Percentiles rank a stretch among this genome's conserved stretches.
Conservation (phyloP, 2,329 filamentous ascomycete genomes). For the Fusarium lateritium region DNA sequence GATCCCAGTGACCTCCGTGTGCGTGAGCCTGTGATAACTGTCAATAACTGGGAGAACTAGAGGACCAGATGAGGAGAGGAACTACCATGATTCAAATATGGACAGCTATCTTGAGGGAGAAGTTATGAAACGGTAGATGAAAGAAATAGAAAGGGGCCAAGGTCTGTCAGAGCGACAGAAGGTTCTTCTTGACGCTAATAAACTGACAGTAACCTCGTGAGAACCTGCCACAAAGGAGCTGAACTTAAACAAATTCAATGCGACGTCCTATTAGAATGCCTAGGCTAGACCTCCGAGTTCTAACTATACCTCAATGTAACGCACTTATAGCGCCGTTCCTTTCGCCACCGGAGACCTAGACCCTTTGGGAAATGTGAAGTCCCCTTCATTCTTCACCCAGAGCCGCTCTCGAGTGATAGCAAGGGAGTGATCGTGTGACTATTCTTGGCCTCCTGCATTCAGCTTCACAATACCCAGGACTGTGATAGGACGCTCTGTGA, state of each 20-base stretch:
- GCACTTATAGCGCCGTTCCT: slow-evolving; percentile 16
- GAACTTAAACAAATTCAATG: slow-evolving; percentile 16
- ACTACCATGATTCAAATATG: slow-evolving; percentile 46
- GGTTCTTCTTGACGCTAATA: slow-evolving; percentile 36
- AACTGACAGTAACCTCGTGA: slow-evolving; percentile 13
- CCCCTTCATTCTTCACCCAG: slow-evolving; percentile 3
- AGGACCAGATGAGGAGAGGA: not conserved
- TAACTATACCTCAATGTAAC: slow-evolving; percentile 1
- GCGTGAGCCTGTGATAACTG: slow-evolving; percentile 34
- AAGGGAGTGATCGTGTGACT: slow-evolving; percentile 33
- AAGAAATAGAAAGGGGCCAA: slow-evolving; percentile 6
- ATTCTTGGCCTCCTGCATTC: slow-evolving; percentile 31
- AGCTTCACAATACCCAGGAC: slow-evolving; percentile 26
- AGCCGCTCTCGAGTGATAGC: slow-evolving; percentile 5
- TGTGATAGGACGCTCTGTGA: slow-evolving; percentile 23
- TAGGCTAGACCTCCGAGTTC: not conserved
- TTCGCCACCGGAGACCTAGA: slow-evolving; percentile 36
- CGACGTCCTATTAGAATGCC: slow-evolving; percentile 10
- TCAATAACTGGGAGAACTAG: slow-evolving; percentile 6
- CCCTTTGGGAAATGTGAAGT: not conserved
- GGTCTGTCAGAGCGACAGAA: slow-evolving; percentile 4
- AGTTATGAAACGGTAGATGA: not conserved
- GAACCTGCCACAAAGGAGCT: slow-evolving; percentile 21
- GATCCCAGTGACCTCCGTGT: slow-evolving; percentile 47
- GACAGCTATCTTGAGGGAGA: slow-evolving; percentile 3